Conservation (phyloP, 2,329 filamentous ascomycete genomes). For the Cytospora chrysosperma region DNA sequence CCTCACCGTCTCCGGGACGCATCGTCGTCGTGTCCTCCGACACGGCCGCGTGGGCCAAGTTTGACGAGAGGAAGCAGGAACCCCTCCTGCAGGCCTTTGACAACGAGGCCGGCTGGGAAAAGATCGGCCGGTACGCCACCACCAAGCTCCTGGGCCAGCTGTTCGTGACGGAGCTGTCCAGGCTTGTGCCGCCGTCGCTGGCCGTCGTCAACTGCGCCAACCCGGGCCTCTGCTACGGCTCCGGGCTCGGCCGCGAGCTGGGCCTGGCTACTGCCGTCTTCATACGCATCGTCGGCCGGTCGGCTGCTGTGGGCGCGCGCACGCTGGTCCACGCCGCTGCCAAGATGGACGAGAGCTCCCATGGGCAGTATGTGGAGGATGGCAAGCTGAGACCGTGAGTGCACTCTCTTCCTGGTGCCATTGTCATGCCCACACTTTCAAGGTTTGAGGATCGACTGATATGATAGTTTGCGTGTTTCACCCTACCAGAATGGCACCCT, state of each 20-base stretch:
- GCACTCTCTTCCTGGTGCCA: too few species aligned
- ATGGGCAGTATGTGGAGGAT: conserved; percentile 6
- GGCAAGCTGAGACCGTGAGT: conserved; percentile 6
- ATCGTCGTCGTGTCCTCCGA: conserved; percentile 29
- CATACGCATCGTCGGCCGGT: not conserved
- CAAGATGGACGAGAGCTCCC: not conserved
- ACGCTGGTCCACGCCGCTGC: not conserved
- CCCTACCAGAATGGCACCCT: not conserved
- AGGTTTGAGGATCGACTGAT: not conserved
- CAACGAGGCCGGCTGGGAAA: conserved; percentile 22
- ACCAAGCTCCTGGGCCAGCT: conserved; percentile 36
- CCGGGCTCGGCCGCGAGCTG: conserved; percentile 8
- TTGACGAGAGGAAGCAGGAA: conserved; percentile 21
- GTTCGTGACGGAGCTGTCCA: conserved; percentile 34
- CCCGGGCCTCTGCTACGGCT: conserved; percentile 24
- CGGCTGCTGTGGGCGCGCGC: not conserved
- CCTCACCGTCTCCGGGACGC: not conserved
- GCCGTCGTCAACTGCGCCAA: conserved; percentile 28
- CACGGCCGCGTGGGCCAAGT: conserved; percentile 24
- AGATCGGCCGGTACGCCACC: conserved; percentile 16
- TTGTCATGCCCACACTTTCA: too few species aligned
- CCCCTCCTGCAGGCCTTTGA: conserved; percentile 27
- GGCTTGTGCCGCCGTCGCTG: conserved; percentile 27
- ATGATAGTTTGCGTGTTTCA: not conserved
- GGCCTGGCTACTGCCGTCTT: not conserved